A percentile compares a stretch with the other conserved stretches of the same genome.
Conservation (phyloP, 305 asterid species). For the Fraxinus angustifolia region DNA sequence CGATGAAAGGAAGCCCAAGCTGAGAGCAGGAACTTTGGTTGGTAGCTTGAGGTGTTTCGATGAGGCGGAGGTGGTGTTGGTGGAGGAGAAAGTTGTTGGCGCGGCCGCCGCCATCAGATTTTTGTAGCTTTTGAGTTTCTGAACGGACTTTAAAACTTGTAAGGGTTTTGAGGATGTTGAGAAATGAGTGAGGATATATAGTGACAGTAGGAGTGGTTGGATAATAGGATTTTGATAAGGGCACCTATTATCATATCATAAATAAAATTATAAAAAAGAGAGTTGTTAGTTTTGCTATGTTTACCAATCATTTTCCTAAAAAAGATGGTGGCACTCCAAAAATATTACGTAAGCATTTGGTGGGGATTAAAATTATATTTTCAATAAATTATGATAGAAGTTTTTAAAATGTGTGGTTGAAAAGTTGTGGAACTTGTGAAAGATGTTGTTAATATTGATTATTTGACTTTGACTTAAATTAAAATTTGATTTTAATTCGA, state of each 20-base stretch:
- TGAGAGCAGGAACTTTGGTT: slow-evolving; percentile 22
- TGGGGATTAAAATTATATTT: too few relatives aligned
- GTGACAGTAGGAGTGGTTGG: not conserved
- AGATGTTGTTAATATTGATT: too few relatives aligned
- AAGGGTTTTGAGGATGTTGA: not conserved
- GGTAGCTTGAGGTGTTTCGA: slow-evolving; percentile 33
- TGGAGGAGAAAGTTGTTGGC: slow-evolving; percentile 35
- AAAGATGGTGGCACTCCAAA: not conserved
- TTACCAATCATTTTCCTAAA: too few relatives aligned
- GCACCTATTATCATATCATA: not conserved
- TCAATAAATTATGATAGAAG: too few relatives aligned
- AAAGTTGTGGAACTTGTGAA: too few relatives aligned
- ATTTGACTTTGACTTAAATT: too few relatives aligned
- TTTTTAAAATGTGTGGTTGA: too few relatives aligned
- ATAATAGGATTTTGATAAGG: not conserved
- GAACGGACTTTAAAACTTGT: not conserved
- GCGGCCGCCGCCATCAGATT: slow-evolving; percentile 61
- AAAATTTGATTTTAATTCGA: too few relatives aligned
- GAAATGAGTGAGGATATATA: not conserved
- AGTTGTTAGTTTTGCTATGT: too few relatives aligned
- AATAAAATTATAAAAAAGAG: too few relatives aligned
- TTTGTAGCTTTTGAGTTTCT: slow-evolving; percentile 4
- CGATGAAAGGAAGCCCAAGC: slow-evolving; percentile 54
- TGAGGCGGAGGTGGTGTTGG: slow-evolving; percentile 29
- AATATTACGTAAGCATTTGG: not conserved